Conservation (phyloP, 345 rosid species). For the Durio zibethinus region DNA sequence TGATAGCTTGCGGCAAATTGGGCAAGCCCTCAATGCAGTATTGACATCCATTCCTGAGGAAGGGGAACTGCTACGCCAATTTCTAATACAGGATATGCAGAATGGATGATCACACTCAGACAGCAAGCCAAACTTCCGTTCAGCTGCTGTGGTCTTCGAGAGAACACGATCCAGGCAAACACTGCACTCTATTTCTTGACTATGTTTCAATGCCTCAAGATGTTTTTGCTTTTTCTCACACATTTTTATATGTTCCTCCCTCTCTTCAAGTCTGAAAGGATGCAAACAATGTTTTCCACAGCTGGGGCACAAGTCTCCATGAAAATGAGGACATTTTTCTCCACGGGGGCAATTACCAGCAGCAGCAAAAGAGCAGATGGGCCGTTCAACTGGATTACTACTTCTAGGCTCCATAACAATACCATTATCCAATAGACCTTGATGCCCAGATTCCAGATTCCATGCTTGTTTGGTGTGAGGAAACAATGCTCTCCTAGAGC, state of each 20-base stretch:
- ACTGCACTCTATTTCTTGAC: slow-evolving; percentile 65
- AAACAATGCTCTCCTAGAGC: slow-evolving; percentile 6
- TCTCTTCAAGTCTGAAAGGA: slow-evolving; percentile 75
- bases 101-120: slow-evolving; percentile 99
- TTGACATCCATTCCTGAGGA: slow-evolving; percentile 88
- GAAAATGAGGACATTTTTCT: slow-evolving; percentile 73
- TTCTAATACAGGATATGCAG: slow-evolving; percentile 76
- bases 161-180: slow-evolving; percentile 75
- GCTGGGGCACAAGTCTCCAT: slow-evolving; percentile 78
- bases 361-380: slow-evolving; percentile 85
- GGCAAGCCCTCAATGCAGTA: slow-evolving; percentile 80
- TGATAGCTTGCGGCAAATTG: slow-evolving; percentile 88
- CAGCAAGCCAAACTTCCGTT: slow-evolving; percentile 75
- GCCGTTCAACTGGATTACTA: slow-evolving; percentile 48
- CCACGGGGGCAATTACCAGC: slow-evolving; percentile 84
- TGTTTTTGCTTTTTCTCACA: slow-evolving; percentile 67
- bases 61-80: slow-evolving; percentile 77
- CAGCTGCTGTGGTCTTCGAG: slow-evolving; percentile 58
- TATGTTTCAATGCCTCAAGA: slow-evolving; percentile 52
- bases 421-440: slow-evolving; percentile 33
- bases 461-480: slow-evolving; percentile 26
- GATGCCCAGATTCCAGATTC: slow-evolving; percentile 31
- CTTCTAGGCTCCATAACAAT: slow-evolving; percentile 33
- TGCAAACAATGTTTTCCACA: slow-evolving; percentile 89
- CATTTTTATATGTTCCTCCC: slow-evolving; percentile 66